These are phyloP conservation scores for Dryadomyces sulphureus DNA, from an alignment of 2,329 filamentous ascomycete genomes.

Conservation along the genomic window DNA sequence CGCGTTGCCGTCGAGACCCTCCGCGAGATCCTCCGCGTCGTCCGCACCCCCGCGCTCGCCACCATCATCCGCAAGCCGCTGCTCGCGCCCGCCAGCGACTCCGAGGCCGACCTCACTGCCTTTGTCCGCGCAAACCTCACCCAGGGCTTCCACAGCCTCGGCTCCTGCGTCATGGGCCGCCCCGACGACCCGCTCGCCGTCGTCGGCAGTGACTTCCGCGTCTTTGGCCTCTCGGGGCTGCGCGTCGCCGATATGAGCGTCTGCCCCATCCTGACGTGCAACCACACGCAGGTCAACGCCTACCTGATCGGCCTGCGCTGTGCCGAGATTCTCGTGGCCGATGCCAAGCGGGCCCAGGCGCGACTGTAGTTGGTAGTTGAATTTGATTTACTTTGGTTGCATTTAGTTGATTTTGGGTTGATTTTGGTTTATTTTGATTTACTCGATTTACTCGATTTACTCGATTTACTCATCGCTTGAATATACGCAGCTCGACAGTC, in stretches of 20 bases:
- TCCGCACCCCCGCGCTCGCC: not conserved
- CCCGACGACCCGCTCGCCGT: not conserved
- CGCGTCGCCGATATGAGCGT: conserved; percentile 7
- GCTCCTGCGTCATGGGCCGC: conserved; percentile 5
- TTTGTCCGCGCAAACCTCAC: not conserved
- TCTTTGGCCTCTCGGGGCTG: conserved; percentile 4
- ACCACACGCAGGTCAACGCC: conserved; percentile 4
- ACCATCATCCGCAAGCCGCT: conserved; percentile 1
- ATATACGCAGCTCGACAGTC: conserved; percentile 10
- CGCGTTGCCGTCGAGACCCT: conserved; percentile 4
- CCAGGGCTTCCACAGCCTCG: conserved; percentile 5
- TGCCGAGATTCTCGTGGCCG: conserved; percentile 1
- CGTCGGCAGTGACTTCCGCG: conserved; percentile 2
- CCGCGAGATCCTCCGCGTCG: not conserved
- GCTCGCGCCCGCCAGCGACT: not conserved
- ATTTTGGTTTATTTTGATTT: too few relatives aligned
- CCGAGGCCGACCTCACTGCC: not conserved
- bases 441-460: not conserved
- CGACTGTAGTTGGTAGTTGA: not conserved
- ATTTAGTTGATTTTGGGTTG: too few relatives aligned
- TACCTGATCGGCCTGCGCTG: conserved; percentile 2
- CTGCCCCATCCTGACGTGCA: conserved; percentile 5
- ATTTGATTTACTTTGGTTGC: too few relatives aligned
- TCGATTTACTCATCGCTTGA: not conserved
- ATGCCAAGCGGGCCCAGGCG: not conserved